phyloP scores from a whole-genome alignment of 1,139 yeast genomes.

The Saccharomycopsis crataegensis region DNA sequence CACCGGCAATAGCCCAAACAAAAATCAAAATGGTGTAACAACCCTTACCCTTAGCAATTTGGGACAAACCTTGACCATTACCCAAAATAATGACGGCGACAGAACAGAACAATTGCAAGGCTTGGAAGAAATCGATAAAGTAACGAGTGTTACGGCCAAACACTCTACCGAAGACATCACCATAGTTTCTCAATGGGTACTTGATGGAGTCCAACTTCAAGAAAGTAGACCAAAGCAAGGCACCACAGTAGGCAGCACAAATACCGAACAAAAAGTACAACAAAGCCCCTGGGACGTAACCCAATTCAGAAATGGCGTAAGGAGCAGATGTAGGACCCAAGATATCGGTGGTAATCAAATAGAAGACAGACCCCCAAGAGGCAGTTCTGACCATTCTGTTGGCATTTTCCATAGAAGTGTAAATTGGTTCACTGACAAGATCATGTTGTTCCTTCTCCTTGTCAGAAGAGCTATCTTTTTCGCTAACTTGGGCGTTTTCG shows the following conservation, averaged over 20 bases:
- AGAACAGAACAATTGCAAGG: constrained; percentile 35
- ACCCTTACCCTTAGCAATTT: constrained; percentile 31
- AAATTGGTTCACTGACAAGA: neutral
- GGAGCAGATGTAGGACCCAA: constrained; percentile 40
- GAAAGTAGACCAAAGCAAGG: constrained; percentile 28
- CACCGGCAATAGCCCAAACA: constrained; percentile 37
- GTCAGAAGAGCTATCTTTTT: neutral
- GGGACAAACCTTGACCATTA: constrained; percentile 37
- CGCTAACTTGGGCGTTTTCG: neutral
- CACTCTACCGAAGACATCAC: constrained; percentile 34
- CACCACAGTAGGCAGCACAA: constrained; percentile 35
- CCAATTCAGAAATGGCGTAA: constrained; percentile 35
- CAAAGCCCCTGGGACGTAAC: constrained; percentile 37
- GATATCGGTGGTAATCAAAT: constrained; percentile 39
- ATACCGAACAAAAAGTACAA: constrained; percentile 34
- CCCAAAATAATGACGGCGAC: constrained; percentile 36
- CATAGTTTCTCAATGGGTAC: constrained; percentile 35
- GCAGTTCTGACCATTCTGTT: constrained; percentile 30
- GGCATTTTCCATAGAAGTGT: constrained; percentile 21
- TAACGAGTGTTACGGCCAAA: constrained; percentile 29
- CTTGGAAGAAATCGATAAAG: constrained; percentile 32
- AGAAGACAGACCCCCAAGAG: constrained; percentile 34
- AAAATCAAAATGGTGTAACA: constrained; percentile 36
- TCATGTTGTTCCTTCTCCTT: neutral
- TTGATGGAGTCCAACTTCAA: constrained; percentile 33